Percentiles rank a stretch among this genome's conserved stretches.
Evolutionary conservation across 805 yeast species (phyloP).

Genomic region (Nakazawaea sp.): DNA sequence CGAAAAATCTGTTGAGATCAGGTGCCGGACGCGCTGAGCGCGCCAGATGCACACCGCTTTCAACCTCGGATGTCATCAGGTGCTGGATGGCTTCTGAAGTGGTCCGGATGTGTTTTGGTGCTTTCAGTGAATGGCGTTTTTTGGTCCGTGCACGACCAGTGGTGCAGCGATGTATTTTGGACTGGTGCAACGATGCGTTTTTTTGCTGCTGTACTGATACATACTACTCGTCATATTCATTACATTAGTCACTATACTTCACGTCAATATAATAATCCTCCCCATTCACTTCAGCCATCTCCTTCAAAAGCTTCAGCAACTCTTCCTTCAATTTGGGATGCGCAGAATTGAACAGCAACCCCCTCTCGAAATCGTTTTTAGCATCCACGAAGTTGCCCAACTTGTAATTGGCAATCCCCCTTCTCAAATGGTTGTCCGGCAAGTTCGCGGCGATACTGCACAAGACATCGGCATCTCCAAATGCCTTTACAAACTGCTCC

Average conservation of each 20-base stretch:
- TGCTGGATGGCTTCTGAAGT: too few species aligned
- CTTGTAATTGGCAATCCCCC: slow-evolving; percentile 57
- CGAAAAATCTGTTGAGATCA: neutral
- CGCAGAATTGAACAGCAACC: slow-evolving; percentile 53
- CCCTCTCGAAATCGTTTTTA: slow-evolving; percentile 65
- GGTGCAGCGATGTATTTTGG: too few species aligned
- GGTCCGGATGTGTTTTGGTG: too few species aligned
- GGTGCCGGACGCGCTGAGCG: too few species aligned
- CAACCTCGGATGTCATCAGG: too few species aligned
- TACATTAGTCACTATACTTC: neutral
- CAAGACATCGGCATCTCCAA: slow-evolving; percentile 63
- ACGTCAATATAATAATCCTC: slow-evolving; percentile 24
- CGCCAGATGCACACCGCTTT: too few species aligned
- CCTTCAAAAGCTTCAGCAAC: slow-evolving; percentile 36
- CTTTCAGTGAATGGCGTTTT: too few species aligned
- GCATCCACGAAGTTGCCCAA: slow-evolving; percentile 59
- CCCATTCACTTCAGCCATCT: slow-evolving; percentile 53
- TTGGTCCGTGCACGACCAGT: too few species aligned
- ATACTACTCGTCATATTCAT: too few species aligned
- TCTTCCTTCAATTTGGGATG: slow-evolving; percentile 44
- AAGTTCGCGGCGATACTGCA: slow-evolving; percentile 49
- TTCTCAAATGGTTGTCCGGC: slow-evolving; percentile 68
- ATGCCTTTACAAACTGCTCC: slow-evolving; percentile 50
- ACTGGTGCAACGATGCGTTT: too few species aligned
- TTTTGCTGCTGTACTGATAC: too few species aligned